These are phyloP conservation scores for Dissoconium aciculare DNA, from an alignment of 2,329 filamentous ascomycete species.

Conservation along the genomic window DNA sequence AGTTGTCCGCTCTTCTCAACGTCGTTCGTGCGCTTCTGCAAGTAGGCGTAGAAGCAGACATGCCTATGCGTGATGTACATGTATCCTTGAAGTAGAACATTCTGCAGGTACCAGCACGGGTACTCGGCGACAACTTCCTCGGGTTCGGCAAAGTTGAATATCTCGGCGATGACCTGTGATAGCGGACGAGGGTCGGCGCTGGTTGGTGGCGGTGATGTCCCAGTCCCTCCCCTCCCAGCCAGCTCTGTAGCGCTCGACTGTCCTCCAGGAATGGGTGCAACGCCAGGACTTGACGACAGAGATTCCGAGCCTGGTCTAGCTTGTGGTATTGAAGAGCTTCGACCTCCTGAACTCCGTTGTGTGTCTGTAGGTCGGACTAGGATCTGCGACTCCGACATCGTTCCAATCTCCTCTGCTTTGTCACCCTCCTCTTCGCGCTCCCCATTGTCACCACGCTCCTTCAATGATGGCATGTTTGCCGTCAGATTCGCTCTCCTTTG, in stretches of 20 bases:
- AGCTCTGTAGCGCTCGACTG: no score
- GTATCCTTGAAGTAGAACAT: constrained; percentile 80
- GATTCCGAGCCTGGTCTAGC: no score
- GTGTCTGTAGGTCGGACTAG: no score
- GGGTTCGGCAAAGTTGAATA: constrained; percentile 65
- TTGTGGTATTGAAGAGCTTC: neutral
- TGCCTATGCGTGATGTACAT: constrained; percentile 90
- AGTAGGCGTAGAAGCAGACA: constrained; percentile 91
- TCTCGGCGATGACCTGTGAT: constrained; percentile 28
- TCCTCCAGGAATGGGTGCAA: no score
- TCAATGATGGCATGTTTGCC: no score
- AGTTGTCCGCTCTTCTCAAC: constrained; percentile 78
- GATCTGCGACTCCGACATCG: no score
- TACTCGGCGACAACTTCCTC: constrained; percentile 88
- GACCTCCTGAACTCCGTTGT: neutral
- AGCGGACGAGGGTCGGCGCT: constrained; percentile 3
- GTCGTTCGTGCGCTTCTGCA: constrained; percentile 76
- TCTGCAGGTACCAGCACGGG: constrained; percentile 84
- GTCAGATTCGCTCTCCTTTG: no score
- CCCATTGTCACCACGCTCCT: no score
- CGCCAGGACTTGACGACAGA: no score
- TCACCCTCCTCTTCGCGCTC: no score
- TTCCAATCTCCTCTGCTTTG: no score
- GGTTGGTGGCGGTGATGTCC: neutral
- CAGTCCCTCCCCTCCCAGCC: neutral